Conservation (phyloP, 192 early-diverging fungal species). For the Linnemannia elongata region DNA sequence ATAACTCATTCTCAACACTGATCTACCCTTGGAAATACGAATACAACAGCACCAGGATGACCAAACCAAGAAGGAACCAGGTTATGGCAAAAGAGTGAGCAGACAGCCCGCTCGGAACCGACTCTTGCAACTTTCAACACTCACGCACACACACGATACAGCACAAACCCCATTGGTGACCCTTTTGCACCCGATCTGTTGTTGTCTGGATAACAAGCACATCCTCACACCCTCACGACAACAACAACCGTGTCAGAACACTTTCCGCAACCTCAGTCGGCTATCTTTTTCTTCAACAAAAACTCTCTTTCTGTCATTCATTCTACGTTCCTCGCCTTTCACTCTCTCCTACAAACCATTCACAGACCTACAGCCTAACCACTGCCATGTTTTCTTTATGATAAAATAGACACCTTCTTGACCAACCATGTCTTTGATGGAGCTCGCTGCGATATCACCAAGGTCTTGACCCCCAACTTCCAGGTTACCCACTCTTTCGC, state of each 20-base stretch:
- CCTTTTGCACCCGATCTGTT: background rate
- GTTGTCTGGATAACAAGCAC: background rate
- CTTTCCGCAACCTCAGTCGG: background rate
- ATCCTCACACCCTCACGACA: background rate
- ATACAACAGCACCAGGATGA: background rate
- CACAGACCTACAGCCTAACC: background rate
- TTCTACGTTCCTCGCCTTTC: background rate
- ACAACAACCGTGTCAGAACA: background rate
- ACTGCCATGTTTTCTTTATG: background rate
- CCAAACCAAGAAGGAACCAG: background rate
- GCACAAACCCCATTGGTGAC: background rate
- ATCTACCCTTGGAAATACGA: background rate
- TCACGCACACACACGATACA: background rate
- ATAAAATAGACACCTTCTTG: constrained; percentile 76
- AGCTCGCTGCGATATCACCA: constrained; percentile 92
- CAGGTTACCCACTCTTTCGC: constrained; percentile 93
- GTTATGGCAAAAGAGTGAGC: background rate
- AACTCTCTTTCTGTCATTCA: background rate
- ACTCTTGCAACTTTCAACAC: background rate
- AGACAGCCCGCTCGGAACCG: background rate
- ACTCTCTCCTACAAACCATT: background rate
- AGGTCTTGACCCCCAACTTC: constrained; percentile 93
- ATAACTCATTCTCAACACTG: background rate
- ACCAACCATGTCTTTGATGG: constrained; percentile 94
- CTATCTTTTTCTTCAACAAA: background rate